Evolutionary conservation across 2,329 filamentous ascomycete species (phyloP), one percentile per base, ranked within the genome.

Genomic region (Dactylellina cionopaga): DNA sequence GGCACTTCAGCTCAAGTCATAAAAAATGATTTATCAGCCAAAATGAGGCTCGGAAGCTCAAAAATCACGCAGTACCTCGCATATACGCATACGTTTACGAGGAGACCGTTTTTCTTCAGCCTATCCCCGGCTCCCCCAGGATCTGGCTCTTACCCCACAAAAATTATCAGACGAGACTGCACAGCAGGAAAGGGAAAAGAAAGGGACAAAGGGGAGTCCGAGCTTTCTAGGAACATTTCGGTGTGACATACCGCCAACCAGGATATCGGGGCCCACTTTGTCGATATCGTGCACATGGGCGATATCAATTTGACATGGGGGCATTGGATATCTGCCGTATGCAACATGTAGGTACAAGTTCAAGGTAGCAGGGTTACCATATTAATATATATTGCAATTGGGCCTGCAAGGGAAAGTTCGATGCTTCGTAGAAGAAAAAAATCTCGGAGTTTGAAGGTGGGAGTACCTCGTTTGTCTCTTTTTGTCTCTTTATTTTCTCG

Each of bases 361-460:
- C n/a, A n/a, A 43, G 13, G 39, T 15, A 43, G 11, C 7, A 15
- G 15, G 7, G 7, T 15, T 5, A 5, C 39, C 17, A 19, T 43
- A n/a, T 39, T 43, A 43, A 43, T 43, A 43, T 43, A 43, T 43
- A n/a, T n/a, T 5, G 15, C 25, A 29, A 29, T 15, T 29, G 41
- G 15, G 9, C 19, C 51, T 51, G 51, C 41, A 51, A 66, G 43
- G n/a, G 62, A 58, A 66, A 49, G 2, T 51, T 66, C 51, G 37
- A 31, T 33, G 33, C 29, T 47, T 47, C 9, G 2, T 27, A 35
- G 25, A 37, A 37, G 22, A 10, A 5, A 52, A 33, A 52, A 24
- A 33, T 44, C 19, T 72, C 68, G 68, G 68, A 72, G 52, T 72
- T 72, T 65, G 59, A 55, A 52, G 68, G 68, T 71, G 66, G 66